Percentiles rank a stretch among this genome's conserved stretches.
phyloP scores from a whole-genome alignment of 164 flowering plant genomes.

The Vitis amurensis region DNA sequence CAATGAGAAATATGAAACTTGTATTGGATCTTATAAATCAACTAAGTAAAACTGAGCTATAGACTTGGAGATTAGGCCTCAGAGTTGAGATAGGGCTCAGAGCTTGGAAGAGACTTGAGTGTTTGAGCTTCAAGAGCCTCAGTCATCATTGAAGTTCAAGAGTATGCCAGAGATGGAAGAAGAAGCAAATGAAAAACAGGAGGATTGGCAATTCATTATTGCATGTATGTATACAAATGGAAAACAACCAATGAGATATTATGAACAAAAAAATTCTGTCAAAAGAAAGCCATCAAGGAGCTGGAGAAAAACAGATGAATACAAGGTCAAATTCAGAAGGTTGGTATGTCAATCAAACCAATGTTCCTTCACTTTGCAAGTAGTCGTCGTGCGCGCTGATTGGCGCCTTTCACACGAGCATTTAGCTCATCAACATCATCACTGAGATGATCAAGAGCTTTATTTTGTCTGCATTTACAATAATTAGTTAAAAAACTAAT shows the following conservation, averaged over 20 bases:
- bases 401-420: constrained; percentile 60
- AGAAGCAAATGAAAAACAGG: not conserved
- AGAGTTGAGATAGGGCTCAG: too few relatives aligned
- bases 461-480: constrained; percentile 56
- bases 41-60: too few relatives aligned
- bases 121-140: too few relatives aligned
- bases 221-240: not conserved
- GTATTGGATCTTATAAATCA: too few relatives aligned
- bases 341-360: not conserved
- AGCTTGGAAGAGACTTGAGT: too few relatives aligned
- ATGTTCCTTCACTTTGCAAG: constrained; percentile 25
- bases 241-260: not conserved
- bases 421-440: constrained; percentile 61
- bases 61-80: too few relatives aligned
- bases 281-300: not conserved
- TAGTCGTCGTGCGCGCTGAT: constrained; percentile 49
- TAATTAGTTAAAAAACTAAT: not conserved
- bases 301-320: not conserved
- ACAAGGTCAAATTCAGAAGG: not conserved
- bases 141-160: too few relatives aligned
- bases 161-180: not conserved
- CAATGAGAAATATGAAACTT: too few relatives aligned
- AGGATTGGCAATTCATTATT: not conserved
- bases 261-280: not conserved
- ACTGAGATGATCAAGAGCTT: constrained; percentile 47